Evolutionary conservation across 192 early-diverging fungal species (phyloP).

Genomic region (Linnemannia schmuckeri): DNA sequence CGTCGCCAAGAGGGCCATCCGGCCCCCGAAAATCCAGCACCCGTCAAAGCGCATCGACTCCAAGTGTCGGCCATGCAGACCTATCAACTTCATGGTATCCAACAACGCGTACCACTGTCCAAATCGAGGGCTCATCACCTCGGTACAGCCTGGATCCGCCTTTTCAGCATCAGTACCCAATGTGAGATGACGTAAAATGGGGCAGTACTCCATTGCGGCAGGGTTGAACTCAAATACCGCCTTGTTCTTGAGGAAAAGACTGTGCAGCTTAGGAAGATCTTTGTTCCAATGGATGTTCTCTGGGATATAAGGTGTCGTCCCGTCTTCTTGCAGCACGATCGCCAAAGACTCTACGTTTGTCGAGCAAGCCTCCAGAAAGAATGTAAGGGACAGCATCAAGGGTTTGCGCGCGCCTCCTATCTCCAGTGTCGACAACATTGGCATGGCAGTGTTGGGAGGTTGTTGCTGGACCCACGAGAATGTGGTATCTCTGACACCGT

Average conservation of each 20-base stretch:
- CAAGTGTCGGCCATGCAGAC: neutral
- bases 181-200: neutral
- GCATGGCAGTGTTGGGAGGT: neutral
- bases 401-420: neutral
- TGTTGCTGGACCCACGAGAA: constrained; percentile 6
- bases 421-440: constrained; percentile 1
- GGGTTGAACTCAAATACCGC: constrained; percentile 12
- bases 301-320: neutral
- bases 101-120: constrained; percentile 1
- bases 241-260: constrained; percentile 16
- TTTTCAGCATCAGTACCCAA: neutral
- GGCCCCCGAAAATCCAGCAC: constrained; percentile 2
- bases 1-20: neutral
- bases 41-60: constrained; percentile 2
- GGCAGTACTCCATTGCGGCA: neutral
- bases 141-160: neutral
- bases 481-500: neutral
- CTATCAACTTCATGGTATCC: neutral
- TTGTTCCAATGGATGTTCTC: neutral
- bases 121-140: neutral
- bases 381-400: neutral
- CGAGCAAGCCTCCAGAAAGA: neutral
- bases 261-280: neutral
- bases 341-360: neutral
- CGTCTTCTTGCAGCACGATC: constrained; percentile 3